phyloP scores from a whole-genome alignment of 352 stramenopile species.

The Peronosclerospora sorghi region DNA sequence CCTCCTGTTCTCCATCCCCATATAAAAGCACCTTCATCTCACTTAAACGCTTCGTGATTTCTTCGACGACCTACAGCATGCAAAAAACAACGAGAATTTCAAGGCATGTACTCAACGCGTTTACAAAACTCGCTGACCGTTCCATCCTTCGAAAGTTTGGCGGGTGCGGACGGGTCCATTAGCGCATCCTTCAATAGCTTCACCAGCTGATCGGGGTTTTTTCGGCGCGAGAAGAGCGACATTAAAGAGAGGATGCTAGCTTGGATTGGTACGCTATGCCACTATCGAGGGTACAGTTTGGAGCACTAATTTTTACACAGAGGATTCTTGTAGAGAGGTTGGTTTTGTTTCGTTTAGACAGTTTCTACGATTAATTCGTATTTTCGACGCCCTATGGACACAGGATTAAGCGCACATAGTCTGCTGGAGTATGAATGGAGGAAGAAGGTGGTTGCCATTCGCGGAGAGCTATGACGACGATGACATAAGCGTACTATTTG shows the following conservation, averaged over 20 bases:
- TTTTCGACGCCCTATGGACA: too few species aligned
- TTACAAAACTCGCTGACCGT: conserved; percentile 14
- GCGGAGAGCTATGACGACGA: too few species aligned
- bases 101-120: not conserved
- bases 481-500: too few species aligned
- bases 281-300: too few species aligned
- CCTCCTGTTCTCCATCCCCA: conserved; percentile 55
- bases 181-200: conserved; percentile 74
- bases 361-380: too few species aligned
- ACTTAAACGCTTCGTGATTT: conserved; percentile 71
- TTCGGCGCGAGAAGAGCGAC: conserved; percentile 66
- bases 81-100: not conserved
- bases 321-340: too few species aligned
- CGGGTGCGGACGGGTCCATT: conserved; percentile 29
- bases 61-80: conserved; percentile 31
- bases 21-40: conserved; percentile 26
- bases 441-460: too few species aligned
- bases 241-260: conserved; percentile 13
- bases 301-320: too few species aligned
- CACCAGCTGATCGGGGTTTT: conserved; percentile 72
- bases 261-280: too few species aligned
- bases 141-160: conserved; percentile 56
- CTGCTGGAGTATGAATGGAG: too few species aligned
- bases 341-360: too few species aligned
- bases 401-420: too few species aligned